A percentile compares a stretch with the other conserved stretches of the same genome.
Conservation (phyloP, 768 basidiomycete species). For the Pleurotus salmoneostramineus region DNA sequence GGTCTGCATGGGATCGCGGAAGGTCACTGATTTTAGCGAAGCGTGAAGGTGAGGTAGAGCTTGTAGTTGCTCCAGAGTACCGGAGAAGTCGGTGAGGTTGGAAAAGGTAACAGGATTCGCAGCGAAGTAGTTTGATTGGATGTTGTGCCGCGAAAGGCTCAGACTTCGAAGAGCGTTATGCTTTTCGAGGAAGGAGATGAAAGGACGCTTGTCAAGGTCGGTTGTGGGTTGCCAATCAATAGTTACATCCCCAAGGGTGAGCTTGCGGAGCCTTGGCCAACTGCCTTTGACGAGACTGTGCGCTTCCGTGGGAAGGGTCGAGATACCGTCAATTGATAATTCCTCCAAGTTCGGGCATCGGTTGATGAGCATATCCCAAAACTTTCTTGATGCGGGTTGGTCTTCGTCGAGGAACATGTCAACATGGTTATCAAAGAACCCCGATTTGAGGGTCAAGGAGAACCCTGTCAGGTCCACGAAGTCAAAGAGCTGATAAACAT, state of each 20-base stretch:
- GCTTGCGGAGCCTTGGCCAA: constrained; percentile 62
- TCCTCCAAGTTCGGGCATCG: constrained; percentile 66
- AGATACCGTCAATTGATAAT: constrained; percentile 51
- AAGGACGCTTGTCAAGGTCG: constrained; percentile 47
- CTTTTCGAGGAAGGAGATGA: constrained; percentile 64
- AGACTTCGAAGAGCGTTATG: constrained; percentile 51
- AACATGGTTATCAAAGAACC: constrained; percentile 60
- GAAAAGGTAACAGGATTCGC: constrained; percentile 39
- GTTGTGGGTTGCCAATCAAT: constrained; percentile 48
- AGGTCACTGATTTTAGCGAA: constrained; percentile 50
- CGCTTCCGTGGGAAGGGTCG: constrained; percentile 51
- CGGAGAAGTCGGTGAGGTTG: constrained; percentile 56
- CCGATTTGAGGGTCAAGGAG: constrained; percentile 51
- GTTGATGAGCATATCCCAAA: constrained; percentile 71
- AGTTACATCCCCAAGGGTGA: constrained; percentile 63
- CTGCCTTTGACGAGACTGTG: constrained; percentile 53
- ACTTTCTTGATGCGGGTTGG: constrained; percentile 41
- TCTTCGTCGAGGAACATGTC: constrained; percentile 56
- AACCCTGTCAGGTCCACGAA: constrained; percentile 64
- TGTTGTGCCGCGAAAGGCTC: constrained; percentile 48
- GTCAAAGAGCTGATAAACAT: constrained; percentile 53
- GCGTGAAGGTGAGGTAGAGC: constrained; percentile 48
- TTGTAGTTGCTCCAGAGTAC: constrained; percentile 65
- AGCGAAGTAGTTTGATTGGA: constrained; percentile 50
- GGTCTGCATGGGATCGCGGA: constrained; percentile 64